Conservation (phyloP, 2,329 filamentous ascomycete species). For the Diplodia seriata region DNA sequence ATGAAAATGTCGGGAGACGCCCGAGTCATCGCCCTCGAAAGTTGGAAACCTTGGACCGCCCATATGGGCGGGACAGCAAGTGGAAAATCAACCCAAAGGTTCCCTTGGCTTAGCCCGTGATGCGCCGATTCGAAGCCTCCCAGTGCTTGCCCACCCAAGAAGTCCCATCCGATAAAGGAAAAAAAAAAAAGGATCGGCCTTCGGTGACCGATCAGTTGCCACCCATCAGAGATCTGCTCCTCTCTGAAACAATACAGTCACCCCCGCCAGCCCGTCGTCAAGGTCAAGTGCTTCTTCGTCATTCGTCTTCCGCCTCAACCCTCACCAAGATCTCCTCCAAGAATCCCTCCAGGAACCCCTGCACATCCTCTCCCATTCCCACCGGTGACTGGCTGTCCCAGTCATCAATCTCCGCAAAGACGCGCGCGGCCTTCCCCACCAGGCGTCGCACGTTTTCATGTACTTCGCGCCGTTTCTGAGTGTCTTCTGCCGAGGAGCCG, state of each 20-base stretch:
- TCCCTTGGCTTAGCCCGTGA: background rate
- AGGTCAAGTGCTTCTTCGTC: background rate
- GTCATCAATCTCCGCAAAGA: constrained; percentile 89
- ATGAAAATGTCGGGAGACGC: background rate
- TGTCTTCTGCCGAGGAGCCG: constrained; percentile 21
- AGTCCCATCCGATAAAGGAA: background rate
- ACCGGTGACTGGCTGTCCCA: constrained; percentile 87
- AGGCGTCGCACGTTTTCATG: constrained; percentile 84
- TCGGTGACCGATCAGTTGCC: background rate
- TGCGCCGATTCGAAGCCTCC: constrained; percentile 21
- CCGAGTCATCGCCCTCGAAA: background rate
- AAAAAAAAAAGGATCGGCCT: background rate
- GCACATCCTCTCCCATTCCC: constrained; percentile 90
- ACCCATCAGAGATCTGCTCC: background rate
- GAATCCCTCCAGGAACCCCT: constrained; percentile 87
- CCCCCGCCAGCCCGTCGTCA: background rate
- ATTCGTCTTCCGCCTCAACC: constrained; percentile 83
- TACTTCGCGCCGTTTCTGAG: constrained; percentile 60
- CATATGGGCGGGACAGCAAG: background rate
- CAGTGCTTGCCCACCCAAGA: constrained; percentile 4
- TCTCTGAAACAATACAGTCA: background rate
- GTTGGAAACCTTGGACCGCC: constrained; percentile 1
- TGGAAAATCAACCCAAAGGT: background rate
- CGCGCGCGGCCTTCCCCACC: constrained; percentile 79
- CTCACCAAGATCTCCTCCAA: constrained; percentile 92